Conservation (phyloP, 2,329 filamentous ascomycete genomes). For the Alternaria dauci region DNA sequence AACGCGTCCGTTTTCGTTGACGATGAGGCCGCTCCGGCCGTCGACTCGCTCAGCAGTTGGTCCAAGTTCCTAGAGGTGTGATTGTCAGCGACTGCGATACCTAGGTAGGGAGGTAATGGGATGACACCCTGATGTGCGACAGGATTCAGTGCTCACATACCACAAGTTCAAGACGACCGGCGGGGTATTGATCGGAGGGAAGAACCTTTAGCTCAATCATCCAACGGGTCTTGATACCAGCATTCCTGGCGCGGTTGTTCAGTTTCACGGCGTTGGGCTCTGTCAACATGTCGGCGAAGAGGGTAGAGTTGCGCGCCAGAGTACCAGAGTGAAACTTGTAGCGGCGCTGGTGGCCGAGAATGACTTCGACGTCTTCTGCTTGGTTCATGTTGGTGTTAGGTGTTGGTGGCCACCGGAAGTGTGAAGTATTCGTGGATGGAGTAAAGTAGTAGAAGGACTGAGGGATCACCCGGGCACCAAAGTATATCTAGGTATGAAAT, state of each 20-base stretch:
- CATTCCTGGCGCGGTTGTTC: constrained; percentile 30
- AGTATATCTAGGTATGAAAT: not conserved
- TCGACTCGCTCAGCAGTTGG: constrained; percentile 40
- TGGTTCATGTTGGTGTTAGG: constrained; percentile 39
- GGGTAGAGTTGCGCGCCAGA: constrained; percentile 43
- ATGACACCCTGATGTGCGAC: not conserved
- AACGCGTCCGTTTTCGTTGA: constrained; percentile 50
- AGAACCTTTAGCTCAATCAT: constrained; percentile 44
- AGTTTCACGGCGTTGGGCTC: constrained; percentile 41
- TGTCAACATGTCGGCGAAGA: constrained; percentile 43
- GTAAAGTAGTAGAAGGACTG: not conserved
- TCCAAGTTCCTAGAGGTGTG: constrained; percentile 43
- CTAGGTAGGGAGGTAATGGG: not conserved
- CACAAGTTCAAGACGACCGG: constrained; percentile 36
- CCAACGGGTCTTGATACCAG: constrained; percentile 41
- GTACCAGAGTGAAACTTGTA: constrained; percentile 49
- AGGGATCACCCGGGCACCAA: not conserved
- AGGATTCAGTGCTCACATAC: constrained; percentile 28
- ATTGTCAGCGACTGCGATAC: constrained; percentile 6
- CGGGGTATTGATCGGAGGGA: constrained; percentile 28
- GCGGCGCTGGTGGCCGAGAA: constrained; percentile 38
- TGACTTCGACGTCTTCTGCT: constrained; percentile 47
- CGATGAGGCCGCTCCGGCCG: constrained; percentile 25
- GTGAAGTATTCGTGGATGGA: not conserved
- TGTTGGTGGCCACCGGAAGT: constrained; percentile 2